phyloP scores from a whole-genome alignment of 495 filamentous ascomycete genomes.

The Lineolata rhizophorae region DNA sequence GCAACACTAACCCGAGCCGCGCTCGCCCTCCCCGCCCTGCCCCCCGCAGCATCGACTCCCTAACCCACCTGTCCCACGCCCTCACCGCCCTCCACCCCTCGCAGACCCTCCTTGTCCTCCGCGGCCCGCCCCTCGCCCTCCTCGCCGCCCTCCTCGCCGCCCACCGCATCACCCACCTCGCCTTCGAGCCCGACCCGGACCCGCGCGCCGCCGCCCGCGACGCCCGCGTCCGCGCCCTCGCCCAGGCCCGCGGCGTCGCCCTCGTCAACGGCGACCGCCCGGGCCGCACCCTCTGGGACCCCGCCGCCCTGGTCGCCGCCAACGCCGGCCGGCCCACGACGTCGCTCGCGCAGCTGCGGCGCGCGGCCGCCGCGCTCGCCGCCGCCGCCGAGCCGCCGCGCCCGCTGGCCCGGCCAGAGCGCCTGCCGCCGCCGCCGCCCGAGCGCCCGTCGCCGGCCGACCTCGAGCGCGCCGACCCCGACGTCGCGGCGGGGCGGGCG shows the following conservation, averaged over 20 bases:
- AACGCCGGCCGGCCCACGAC: slow-evolving; percentile 46
- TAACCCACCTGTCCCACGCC: slow-evolving; percentile 35
- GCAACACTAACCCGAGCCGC: no score
- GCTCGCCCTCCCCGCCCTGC: no score
- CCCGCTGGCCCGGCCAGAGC: no score
- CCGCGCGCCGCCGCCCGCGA: slow-evolving; percentile 41
- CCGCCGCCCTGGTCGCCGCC: slow-evolving; percentile 37
- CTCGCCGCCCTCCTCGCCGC: slow-evolving; percentile 43
- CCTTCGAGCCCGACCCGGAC: slow-evolving; percentile 56
- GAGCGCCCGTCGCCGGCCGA: no score
- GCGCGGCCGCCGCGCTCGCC: no score
- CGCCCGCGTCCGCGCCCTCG: slow-evolving; percentile 26
- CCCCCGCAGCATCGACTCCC: slow-evolving; percentile 38
- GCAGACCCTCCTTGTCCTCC: slow-evolving; percentile 41
- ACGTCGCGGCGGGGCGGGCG: no score
- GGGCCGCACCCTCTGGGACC: slow-evolving; percentile 47
- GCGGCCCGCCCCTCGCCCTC: slow-evolving; percentile 44
- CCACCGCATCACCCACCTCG: slow-evolving; percentile 46
- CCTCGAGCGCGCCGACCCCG: no score
- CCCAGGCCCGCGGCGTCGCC: slow-evolving; percentile 37
- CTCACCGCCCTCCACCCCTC: slow-evolving; percentile 38
- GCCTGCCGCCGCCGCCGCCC: no score
- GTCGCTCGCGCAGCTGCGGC: slow-evolving; percentile 38
- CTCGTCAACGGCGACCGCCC: slow-evolving; percentile 31
- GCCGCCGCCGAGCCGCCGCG: no score